A percentile compares a stretch with the other conserved stretches of the same genome.
These are phyloP conservation scores for Nakazawaea molendinolei DNA, from an alignment of 805 yeast species.

Conservation along the genomic window DNA sequence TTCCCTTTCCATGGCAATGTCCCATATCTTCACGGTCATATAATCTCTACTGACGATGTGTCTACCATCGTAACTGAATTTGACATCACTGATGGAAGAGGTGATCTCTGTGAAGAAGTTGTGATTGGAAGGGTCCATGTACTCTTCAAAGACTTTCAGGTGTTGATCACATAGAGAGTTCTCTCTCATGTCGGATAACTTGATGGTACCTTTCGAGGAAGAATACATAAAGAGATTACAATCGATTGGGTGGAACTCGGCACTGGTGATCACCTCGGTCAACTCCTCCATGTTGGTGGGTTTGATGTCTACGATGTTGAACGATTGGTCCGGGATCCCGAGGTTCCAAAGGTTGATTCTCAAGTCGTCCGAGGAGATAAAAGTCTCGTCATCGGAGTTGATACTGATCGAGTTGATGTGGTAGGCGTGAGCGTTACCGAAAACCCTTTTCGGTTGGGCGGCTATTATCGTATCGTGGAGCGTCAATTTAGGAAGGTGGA, in stretches of 20 bases:
- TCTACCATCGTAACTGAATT: slow-evolving; percentile 86
- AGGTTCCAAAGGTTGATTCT: slow-evolving; percentile 94
- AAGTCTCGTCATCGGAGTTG: slow-evolving; percentile 95
- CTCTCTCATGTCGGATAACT: slow-evolving; percentile 93
- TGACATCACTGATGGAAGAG: slow-evolving; percentile 86
- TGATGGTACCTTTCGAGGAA: slow-evolving; percentile 91
- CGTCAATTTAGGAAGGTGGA: slow-evolving; percentile 83
- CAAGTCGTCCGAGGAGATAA: slow-evolving; percentile 86
- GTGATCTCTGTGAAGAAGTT: slow-evolving; percentile 97
- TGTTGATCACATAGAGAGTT: slow-evolving; percentile 91
- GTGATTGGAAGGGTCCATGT: slow-evolving; percentile 85
- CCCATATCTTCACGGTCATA: slow-evolving; percentile 97
- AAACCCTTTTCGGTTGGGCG: slow-evolving; percentile 87
- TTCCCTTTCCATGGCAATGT: slow-evolving; percentile 90
- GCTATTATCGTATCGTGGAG: slow-evolving; percentile 92
- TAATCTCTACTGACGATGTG: slow-evolving; percentile 96
- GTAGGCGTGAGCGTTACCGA: slow-evolving; percentile 95
- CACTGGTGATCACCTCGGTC: slow-evolving; percentile 94
- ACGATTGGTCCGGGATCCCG: slow-evolving; percentile 88
- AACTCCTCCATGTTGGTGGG: slow-evolving; percentile 98
- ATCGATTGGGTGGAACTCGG: slow-evolving; percentile 89
- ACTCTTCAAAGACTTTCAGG: slow-evolving; percentile 84
- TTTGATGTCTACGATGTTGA: slow-evolving; percentile 95
- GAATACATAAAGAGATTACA: slow-evolving; percentile 95
- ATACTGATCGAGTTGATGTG: slow-evolving; percentile 94